Conservation (phyloP, 2,329 filamentous ascomycete genomes). For the Phaeophleospora eucalypticola region DNA sequence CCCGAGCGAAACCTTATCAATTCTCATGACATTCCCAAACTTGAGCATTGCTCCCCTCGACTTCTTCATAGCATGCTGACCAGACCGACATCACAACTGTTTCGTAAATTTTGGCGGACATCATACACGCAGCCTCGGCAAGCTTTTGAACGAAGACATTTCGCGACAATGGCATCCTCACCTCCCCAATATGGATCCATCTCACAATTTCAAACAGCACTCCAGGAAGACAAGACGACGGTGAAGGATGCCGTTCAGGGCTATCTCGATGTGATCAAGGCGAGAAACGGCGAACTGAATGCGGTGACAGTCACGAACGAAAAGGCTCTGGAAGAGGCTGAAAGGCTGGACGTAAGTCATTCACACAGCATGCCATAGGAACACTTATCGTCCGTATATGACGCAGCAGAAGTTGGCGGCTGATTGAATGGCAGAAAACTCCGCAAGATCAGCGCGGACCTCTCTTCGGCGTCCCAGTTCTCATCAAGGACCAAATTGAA, state of each 20-base stretch:
- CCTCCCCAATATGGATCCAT: slow-evolving; percentile 10
- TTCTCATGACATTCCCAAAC: not conserved
- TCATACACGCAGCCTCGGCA: not conserved
- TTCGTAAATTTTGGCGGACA: not conserved
- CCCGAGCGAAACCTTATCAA: not conserved
- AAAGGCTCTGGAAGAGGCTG: slow-evolving; percentile 17
- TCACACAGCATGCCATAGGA: no score
- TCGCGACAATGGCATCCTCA: not conserved
- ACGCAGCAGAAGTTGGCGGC: no score
- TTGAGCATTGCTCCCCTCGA: not conserved
- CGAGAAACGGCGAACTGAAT: slow-evolving; percentile 20
- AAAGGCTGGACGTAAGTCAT: slow-evolving; percentile 16
- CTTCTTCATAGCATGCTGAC: no score
- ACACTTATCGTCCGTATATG: no score
- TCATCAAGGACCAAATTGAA: slow-evolving; percentile 27
- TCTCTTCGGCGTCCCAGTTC: slow-evolving; percentile 22
- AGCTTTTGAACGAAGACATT: not conserved
- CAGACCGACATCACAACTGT: not conserved
- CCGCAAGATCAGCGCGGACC: slow-evolving; percentile 15
- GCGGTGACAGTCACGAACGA: slow-evolving; percentile 20
- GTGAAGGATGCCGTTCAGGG: slow-evolving; percentile 15
- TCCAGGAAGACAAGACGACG: slow-evolving; percentile 10
- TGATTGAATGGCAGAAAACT: slow-evolving; percentile 3
- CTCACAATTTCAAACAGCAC: slow-evolving; percentile 16
- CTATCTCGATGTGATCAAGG: slow-evolving; percentile 19